Evolutionary conservation across 495 filamentous ascomycete genomes (phyloP).

Genomic region (Trichocladium antarcticum): DNA sequence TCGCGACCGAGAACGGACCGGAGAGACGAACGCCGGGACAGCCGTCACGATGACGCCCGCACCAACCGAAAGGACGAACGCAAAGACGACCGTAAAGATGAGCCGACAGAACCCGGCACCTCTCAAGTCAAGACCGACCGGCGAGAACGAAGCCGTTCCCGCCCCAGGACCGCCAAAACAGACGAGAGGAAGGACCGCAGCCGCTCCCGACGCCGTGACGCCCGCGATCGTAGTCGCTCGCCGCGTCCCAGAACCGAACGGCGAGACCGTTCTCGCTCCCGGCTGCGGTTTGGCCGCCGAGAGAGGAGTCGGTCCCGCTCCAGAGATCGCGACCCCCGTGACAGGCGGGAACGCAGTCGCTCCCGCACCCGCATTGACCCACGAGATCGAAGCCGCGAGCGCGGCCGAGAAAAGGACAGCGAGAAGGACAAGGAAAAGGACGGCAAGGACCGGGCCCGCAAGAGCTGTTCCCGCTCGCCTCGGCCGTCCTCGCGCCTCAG

Average conservation of each 20-base stretch:
- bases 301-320: constrained; percentile 5
- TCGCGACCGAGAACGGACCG: constrained; percentile 15
- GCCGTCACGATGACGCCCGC: constrained; percentile 18
- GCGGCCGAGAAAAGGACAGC: constrained; percentile 14
- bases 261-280: constrained; percentile 6
- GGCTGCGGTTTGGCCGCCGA: constrained; percentile 1
- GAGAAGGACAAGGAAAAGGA: constrained; percentile 10
- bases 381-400: constrained; percentile 20
- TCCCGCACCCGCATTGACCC: background rate
- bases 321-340: constrained; percentile 12
- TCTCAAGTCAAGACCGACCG: constrained; percentile 22
- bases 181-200: constrained; percentile 27
- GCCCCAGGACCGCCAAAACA: constrained; percentile 20
- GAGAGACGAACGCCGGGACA: constrained; percentile 28
- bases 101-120: constrained; percentile 18
- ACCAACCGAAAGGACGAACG: constrained; percentile 16
- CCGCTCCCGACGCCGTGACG: constrained; percentile 25
- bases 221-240: constrained; percentile 16
- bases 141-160: constrained; percentile 25
- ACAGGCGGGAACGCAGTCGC: constrained; percentile 25
- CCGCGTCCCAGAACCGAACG: background rate
- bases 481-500: constrained; percentile 24
- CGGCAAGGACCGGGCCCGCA: constrained; percentile 20
- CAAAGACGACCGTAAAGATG: no score
- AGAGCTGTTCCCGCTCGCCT: constrained; percentile 31